Conservation (phyloP, 2,329 filamentous ascomycete genomes). For the Botrytis fabae region DNA sequence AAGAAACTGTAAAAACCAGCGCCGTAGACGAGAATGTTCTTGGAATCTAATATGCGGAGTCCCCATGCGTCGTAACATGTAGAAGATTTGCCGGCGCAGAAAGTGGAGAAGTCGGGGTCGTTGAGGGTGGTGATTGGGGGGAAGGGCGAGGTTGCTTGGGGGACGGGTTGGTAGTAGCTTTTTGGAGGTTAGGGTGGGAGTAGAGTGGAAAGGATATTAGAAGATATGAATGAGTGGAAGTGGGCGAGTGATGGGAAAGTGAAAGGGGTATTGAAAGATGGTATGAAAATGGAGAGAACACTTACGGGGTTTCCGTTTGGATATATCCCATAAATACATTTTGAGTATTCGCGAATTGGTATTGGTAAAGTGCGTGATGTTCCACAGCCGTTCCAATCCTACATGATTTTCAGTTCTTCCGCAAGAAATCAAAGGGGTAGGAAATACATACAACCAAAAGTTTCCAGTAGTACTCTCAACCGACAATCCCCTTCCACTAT, state of each 20-base stretch:
- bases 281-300: background rate
- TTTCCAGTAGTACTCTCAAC: conserved; percentile 45
- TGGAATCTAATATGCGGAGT: conserved; percentile 56
- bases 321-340: conserved; percentile 35
- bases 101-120: conserved; percentile 52
- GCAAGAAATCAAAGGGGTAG: conserved; percentile 55
- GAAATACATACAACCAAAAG: conserved; percentile 50
- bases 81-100: conserved; percentile 44
- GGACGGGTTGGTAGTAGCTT: conserved; percentile 63
- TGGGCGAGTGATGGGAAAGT: too few relatives aligned
- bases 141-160: conserved; percentile 64
- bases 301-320: conserved; percentile 47
- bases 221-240: background rate
- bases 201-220: background rate
- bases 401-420: conserved; percentile 74
- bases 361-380: conserved; percentile 55
- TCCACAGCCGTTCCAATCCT: conserved; percentile 58
- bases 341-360: conserved; percentile 47
- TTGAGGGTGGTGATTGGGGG: conserved; percentile 42
- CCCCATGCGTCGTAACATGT: conserved; percentile 63
- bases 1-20: conserved; percentile 61
- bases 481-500: conserved; percentile 48
- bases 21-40: conserved; percentile 52
- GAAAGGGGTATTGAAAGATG: background rate
- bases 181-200: background rate